phyloP scores from a whole-genome alignment of 1,284 basidiomycete genomes.

The Phellinidium pouzarii region DNA sequence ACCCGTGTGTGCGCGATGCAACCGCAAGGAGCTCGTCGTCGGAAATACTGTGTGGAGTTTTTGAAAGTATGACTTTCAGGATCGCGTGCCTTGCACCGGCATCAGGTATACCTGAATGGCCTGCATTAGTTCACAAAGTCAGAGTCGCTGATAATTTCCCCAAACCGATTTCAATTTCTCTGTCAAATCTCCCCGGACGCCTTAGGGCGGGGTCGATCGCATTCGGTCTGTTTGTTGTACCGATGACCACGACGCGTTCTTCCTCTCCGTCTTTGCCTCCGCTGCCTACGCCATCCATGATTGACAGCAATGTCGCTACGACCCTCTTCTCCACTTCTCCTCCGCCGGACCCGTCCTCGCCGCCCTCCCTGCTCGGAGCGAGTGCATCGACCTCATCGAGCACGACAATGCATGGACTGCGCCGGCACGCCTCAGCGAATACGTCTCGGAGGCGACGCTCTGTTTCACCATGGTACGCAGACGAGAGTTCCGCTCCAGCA shows the following conservation, averaged over 20 bases:
- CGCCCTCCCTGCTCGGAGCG: conserved; percentile 85
- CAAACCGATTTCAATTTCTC: conserved; percentile 93
- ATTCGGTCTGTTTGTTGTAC: conserved; percentile 95
- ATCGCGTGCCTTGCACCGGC: conserved; percentile 78
- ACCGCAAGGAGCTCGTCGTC: conserved; percentile 56
- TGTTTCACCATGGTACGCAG: conserved; percentile 95
- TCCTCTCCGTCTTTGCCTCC: conserved; percentile 32
- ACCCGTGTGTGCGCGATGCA: conserved; percentile 85
- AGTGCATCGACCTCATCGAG: conserved; percentile 96
- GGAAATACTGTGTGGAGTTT: conserved; percentile 73
- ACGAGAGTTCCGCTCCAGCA: conserved; percentile 92
- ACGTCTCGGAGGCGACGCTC: conserved; percentile 86
- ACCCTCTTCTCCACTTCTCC: conserved; percentile 95
- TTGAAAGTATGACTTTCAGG: conserved; percentile 72
- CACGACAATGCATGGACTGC: conserved; percentile 88
- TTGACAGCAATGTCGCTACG: conserved; percentile 90
- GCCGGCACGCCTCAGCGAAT: conserved; percentile 77
- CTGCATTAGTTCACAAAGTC: no score
- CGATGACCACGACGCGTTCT: conserved; percentile 84
- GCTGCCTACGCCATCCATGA: conserved; percentile 89
- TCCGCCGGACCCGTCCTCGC: conserved; percentile 74
- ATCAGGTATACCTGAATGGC: conserved; percentile 75
- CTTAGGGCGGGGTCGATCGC: conserved; percentile 94
- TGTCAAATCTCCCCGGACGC: conserved; percentile 91
- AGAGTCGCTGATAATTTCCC: background rate